phyloP scores from a whole-genome alignment of 352 stramenopile species.

The Globisporangium spiculum region DNA sequence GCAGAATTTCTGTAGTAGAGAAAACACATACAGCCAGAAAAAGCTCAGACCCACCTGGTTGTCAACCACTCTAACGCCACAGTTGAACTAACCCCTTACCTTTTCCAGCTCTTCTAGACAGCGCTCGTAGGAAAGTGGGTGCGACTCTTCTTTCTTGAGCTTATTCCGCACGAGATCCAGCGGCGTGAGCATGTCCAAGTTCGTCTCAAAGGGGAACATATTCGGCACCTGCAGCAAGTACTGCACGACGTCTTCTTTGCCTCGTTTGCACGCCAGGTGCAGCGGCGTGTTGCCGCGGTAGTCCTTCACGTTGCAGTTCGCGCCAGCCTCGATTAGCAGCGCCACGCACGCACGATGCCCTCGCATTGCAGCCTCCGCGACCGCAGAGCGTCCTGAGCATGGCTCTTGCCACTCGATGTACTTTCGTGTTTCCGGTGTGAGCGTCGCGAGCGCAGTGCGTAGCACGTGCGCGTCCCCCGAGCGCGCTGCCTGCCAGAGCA shows the following conservation, averaged over 20 bases:
- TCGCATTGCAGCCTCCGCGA: conserved; percentile 38
- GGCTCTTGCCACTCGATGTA: conserved; percentile 62
- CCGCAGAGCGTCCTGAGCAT: conserved; percentile 37
- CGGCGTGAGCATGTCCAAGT: conserved; percentile 42
- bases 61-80: neutral
- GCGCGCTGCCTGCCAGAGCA: conserved; percentile 48
- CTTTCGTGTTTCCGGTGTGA: conserved; percentile 37
- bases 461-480: conserved; percentile 38
- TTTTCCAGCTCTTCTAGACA: conserved; percentile 63
- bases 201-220: conserved; percentile 43
- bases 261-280: conserved; percentile 52
- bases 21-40: conserved; percentile 4
- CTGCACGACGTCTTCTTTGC: conserved; percentile 35
- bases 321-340: conserved; percentile 37
- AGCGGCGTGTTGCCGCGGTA: conserved; percentile 49
- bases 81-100: conserved; percentile 14
- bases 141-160: conserved; percentile 24
- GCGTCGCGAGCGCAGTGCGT: conserved; percentile 28
- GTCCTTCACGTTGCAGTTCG: conserved; percentile 54
- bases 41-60: neutral
- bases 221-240: conserved; percentile 37
- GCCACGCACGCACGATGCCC: conserved; percentile 47
- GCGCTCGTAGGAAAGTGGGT: conserved; percentile 30
- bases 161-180: conserved; percentile 41
- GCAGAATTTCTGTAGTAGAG: conserved; percentile 37